phyloP scores from a whole-genome alignment of 176 grass and related monocot genomes.

The Guadua angustifolia region DNA sequence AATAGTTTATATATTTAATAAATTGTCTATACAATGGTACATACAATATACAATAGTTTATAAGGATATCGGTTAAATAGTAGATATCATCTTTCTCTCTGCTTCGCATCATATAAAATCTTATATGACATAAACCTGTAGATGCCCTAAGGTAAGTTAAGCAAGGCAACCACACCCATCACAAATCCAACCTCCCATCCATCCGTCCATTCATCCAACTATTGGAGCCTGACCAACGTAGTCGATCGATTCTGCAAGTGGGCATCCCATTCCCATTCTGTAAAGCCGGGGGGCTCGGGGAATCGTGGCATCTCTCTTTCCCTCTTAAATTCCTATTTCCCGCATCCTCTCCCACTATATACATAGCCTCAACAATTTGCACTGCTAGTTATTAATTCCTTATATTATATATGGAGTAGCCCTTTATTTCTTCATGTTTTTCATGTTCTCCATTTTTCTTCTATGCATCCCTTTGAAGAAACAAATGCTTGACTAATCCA shows the following conservation, averaged over 20 bases:
- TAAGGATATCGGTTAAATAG: too few species aligned
- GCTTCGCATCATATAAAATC: too few species aligned
- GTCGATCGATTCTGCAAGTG: constrained; percentile 41
- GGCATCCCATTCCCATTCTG: constrained; percentile 47
- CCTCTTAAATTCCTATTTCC: not conserved
- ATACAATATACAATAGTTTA: too few species aligned
- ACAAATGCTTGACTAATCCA: not conserved
- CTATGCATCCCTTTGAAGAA: not conserved
- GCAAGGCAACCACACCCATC: not conserved
- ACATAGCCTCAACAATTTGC: not conserved
- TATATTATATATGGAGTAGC: not conserved
- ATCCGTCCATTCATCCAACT: not conserved
- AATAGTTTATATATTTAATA: too few species aligned
- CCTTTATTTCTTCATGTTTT: constrained; percentile 5
- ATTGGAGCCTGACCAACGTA: constrained; percentile 18
- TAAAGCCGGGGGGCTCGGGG: constrained; percentile 31
- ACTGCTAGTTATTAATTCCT: not conserved
- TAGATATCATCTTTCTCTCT: too few species aligned
- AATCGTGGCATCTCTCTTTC: constrained; percentile 13
- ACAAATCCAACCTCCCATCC: not conserved
- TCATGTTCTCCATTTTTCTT: not conserved
- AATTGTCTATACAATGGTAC: too few species aligned
- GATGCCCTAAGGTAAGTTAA: not conserved
- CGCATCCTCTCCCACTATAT: not conserved
- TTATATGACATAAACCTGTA: too few species aligned